phyloP scores from a whole-genome alignment of 257 asterid species.

The Nicotiana undulata region DNA sequence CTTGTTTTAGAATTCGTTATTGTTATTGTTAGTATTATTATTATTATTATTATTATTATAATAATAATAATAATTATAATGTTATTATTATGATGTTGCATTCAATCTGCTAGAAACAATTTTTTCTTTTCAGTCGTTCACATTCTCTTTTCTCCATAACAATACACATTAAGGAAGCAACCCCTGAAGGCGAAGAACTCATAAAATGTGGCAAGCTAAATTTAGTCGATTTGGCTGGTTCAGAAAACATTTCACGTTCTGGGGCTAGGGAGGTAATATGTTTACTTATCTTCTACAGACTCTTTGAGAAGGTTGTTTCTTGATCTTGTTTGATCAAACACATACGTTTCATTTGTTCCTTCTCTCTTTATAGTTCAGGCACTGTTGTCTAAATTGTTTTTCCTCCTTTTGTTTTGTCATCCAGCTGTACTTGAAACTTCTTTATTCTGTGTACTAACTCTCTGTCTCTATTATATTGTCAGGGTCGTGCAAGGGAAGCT shows the following conservation, averaged over 20 bases:
- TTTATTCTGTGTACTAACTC: not conserved
- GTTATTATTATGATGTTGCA: too few relatives aligned
- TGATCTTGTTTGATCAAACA: not conserved
- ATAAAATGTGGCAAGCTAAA: constrained; percentile 87
- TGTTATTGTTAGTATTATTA: not conserved
- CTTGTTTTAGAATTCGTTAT: not conserved
- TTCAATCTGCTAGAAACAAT: constrained; percentile 2
- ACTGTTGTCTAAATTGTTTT: not conserved
- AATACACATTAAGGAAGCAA: constrained; percentile 84
- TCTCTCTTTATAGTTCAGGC: not conserved
- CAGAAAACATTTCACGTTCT: constrained; percentile 86
- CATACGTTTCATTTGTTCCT: not conserved
- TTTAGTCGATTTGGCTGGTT: constrained; percentile 89
- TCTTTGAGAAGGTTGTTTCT: not conserved
- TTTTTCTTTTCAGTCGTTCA: constrained; percentile 65
- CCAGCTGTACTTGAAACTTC: not conserved
- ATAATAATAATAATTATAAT: too few relatives aligned
- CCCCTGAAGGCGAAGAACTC: constrained; percentile 90
- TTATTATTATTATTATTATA: not conserved
- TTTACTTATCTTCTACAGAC: not conserved
- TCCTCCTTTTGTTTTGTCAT: not conserved
- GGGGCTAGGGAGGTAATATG: constrained; percentile 82
- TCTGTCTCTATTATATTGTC: not conserved
- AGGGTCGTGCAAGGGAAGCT: constrained; percentile 95
- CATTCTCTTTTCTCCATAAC: constrained; percentile 89